Percentiles rank a stretch among this genome's conserved stretches.
Evolutionary conservation across 305 asterid genomes (phyloP).

Genomic region (Solanum hybrid): DNA sequence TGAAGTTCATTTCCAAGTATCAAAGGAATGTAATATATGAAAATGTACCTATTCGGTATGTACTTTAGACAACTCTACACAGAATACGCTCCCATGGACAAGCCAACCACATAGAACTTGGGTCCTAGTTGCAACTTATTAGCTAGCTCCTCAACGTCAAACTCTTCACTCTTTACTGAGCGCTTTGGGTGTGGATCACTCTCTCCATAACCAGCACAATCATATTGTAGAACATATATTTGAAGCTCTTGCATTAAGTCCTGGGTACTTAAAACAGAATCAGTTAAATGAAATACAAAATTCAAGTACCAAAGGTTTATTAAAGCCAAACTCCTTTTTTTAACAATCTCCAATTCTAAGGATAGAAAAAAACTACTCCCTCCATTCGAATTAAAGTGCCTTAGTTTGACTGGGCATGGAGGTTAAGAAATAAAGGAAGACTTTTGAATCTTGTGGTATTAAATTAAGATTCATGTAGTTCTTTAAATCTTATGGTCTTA

Average conservation of each 20-base stretch:
- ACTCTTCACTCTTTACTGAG: slow-evolving; percentile 8
- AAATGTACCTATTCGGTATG: slow-evolving; percentile 13
- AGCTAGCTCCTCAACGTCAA: slow-evolving; percentile 16
- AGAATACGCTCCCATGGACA: slow-evolving; percentile 14
- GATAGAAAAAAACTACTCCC: background rate
- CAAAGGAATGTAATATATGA: background rate
- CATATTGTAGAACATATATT: slow-evolving; percentile 7
- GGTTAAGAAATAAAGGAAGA: background rate
- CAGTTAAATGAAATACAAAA: background rate
- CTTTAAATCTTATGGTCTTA: background rate
- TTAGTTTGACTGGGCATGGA: background rate
- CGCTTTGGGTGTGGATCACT: slow-evolving; percentile 17
- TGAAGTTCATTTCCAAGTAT: background rate
- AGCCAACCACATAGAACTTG: slow-evolving; percentile 11
- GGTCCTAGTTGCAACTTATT: slow-evolving; percentile 10
- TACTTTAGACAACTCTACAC: slow-evolving; percentile 19
- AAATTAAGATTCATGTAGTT: background rate
- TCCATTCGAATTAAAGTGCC: too few relatives aligned
- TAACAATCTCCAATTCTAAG: background rate
- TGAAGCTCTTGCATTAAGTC: slow-evolving; percentile 10
- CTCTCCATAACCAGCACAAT: slow-evolving; percentile 23
- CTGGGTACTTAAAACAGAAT: background rate
- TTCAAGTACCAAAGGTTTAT: background rate
- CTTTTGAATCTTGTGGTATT: background rate
- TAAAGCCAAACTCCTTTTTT: too few relatives aligned